These are phyloP conservation scores for Sequoia sempervirens DNA, from an alignment of 75 land plant genomes.

Conservation along the genomic window DNA sequence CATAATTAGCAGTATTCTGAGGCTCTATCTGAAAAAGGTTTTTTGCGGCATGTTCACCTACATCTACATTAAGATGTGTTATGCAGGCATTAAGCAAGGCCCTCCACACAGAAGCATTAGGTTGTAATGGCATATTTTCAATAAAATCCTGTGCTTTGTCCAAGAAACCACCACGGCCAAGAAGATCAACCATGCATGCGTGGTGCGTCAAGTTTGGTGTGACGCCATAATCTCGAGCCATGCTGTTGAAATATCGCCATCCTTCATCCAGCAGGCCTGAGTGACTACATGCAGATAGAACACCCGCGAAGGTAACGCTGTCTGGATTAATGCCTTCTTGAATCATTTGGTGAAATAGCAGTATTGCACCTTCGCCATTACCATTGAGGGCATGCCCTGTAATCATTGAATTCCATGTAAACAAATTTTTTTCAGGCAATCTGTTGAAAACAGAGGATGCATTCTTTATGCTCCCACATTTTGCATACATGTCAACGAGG, in stretches of 20 bases:
- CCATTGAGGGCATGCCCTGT: conserved; percentile 64
- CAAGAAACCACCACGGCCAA: conserved; percentile 44
- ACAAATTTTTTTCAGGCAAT: conserved; percentile 39
- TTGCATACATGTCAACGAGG: conserved; percentile 59
- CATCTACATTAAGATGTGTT: conserved; percentile 37
- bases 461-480: conserved; percentile 65
- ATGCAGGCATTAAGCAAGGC: conserved; percentile 54
- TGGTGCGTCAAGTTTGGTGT: conserved; percentile 39
- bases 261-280: conserved; percentile 38
- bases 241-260: conserved; percentile 30
- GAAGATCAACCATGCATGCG: conserved; percentile 61
- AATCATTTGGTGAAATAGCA: conserved; percentile 49
- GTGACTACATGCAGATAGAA: conserved; percentile 42
- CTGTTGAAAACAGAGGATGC: conserved; percentile 40
- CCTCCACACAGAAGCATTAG: conserved; percentile 46
- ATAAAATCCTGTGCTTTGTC: conserved; percentile 41
- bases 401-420: conserved; percentile 76
- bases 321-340: conserved; percentile 39
- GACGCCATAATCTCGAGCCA: conserved; percentile 38
- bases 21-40: conserved; percentile 37
- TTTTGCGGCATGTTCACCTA: conserved; percentile 46
- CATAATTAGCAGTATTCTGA: conserved; percentile 42
- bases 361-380: conserved; percentile 51
- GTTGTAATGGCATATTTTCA: conserved; percentile 41
- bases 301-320: conserved; percentile 39